These are phyloP conservation scores for Gliomastix tumulicola DNA, from an alignment of 2,329 filamentous ascomycete species.

Conservation along the genomic window DNA sequence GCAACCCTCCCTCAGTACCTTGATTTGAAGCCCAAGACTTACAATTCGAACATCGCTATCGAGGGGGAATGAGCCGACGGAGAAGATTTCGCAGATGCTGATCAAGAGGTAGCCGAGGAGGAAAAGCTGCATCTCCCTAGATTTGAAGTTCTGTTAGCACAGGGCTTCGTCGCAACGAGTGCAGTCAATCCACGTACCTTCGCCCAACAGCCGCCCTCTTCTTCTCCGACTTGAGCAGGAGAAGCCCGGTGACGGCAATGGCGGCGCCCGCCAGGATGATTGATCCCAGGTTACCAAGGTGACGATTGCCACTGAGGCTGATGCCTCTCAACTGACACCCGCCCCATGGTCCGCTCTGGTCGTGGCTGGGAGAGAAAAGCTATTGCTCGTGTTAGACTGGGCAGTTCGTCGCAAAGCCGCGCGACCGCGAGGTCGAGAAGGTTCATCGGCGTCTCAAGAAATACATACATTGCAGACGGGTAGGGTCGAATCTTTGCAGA, in stretches of 20 bases:
- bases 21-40: too few species aligned
- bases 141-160: too few species aligned
- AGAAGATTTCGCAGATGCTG: slow-evolving; percentile 94
- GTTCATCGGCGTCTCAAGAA: too few species aligned
- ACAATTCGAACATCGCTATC: slow-evolving; percentile 63
- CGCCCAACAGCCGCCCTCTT: slow-evolving; percentile 92
- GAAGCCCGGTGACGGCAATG: slow-evolving; percentile 57
- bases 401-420: neutral
- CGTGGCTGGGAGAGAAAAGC: slow-evolving; percentile 1
- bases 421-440: too few species aligned
- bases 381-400: too few species aligned
- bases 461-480: slow-evolving; percentile 75
- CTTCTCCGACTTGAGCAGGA: slow-evolving; percentile 75
- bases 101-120: slow-evolving; percentile 79
- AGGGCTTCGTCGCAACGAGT: neutral
- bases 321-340: slow-evolving; percentile 77
- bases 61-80: slow-evolving; percentile 82
- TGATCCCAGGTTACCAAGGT: slow-evolving; percentile 85
- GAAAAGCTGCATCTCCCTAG: slow-evolving; percentile 94
- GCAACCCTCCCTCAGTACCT: too few species aligned
- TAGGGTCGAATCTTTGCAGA: slow-evolving; percentile 77
- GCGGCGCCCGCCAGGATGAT: slow-evolving; percentile 77
- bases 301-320: slow-evolving; percentile 52
- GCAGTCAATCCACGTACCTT: slow-evolving; percentile 51
- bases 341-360: slow-evolving; percentile 52